Evolutionary conservation across 2,329 filamentous ascomycete genomes (phyloP), one percentile per base, ranked within the genome.

Genomic region (Exophiala viscosa): DNA sequence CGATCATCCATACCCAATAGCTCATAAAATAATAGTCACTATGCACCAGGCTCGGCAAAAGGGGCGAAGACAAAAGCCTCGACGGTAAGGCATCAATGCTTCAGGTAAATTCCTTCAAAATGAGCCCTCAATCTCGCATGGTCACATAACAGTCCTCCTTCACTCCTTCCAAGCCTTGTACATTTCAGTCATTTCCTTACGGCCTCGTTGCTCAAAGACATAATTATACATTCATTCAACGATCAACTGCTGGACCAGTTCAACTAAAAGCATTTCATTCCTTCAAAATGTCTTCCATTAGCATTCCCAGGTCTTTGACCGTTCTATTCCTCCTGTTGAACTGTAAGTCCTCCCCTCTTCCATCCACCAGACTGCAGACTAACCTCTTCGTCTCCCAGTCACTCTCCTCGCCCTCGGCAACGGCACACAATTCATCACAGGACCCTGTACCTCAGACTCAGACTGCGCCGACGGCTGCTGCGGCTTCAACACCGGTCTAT

Each of bases 361-460:
- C 2, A 11, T 14, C 34, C 10, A 13, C 40, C 3, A 17, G 18
- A 18, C 40, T 45, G 41, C 33, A 42, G 2, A 4, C 48, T 46
- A 13, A 48, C 41, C 14, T 28, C 28, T 11, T 10, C 18, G 20
- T 14, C 13, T 42, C 10, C 5, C 52, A 61, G 57, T 58, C 34
- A 39, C 48, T 17, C 11, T 50, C 15, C 47, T 60, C n/a, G 53
- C 45, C 7, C 32, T 53, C 20, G 54, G 50, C 10, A 46, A 55
- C 33, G 62, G 63, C 28, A 58, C 57, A 17, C 64, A 66, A 41
- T 66, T 65, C 54, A 66, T 66, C 42, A 66, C 64, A 1, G 64
- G 64, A 3, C 41, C 49, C 17, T 66, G 64, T 45, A 36, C 34
- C 1, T 56, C 42, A n/a, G 64, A 66, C 47, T 59, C 59, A 0